Evolutionary conservation across 2,329 filamentous ascomycete species (phyloP), one percentile per base, ranked within the genome.

Genomic region (Sarocladium oryzae): DNA sequence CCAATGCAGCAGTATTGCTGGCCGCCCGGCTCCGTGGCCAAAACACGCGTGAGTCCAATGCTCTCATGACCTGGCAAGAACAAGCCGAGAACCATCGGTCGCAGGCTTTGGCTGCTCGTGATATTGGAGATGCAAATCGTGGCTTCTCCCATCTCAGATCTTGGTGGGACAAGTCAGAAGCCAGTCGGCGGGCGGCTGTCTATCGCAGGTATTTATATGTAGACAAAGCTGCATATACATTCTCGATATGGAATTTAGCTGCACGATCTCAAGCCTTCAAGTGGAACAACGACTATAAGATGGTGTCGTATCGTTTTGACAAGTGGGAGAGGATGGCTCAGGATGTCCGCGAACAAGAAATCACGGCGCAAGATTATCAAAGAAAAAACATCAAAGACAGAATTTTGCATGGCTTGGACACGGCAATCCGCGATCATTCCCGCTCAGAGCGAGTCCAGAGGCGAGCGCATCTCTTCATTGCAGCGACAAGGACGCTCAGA

Each of bases 191-290:
- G 36, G 62, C 64, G 33, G 36, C 51, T 18, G 45, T 51, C 8
- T 67, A 60, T 49, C 58, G 53, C 8, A 58, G 54, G 30, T 52
- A 53, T 37, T 23, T 57, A 2, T 52, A 60, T 11, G 28, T 53
- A 11, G 52, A 60, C 26, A 61, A 60, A 11, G 57, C 53, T 8
- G 51, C 26, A 9, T 56, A 55, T 20, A 53, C 52, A 4, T 63
- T 68, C 38, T 52, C 60, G 28, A 51, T 56, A n/a, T 70, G 67
- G 67, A 65, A 64, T 41, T 50, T 69, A 16, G 58, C 55, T 37
- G 61, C 63, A 36, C 64, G 65, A 46, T 60, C 60, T 6, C 61
- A 67, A 49, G 64, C 64, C 10, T 67, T 67, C 45, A 57, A 56
- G 20, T 67, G 63, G 62, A 64, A 56, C 49, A 56, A 54, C n/a